Evolutionary conservation across 2,329 filamentous ascomycete species (phyloP).

Genomic region (Fusarium mexicanum): DNA sequence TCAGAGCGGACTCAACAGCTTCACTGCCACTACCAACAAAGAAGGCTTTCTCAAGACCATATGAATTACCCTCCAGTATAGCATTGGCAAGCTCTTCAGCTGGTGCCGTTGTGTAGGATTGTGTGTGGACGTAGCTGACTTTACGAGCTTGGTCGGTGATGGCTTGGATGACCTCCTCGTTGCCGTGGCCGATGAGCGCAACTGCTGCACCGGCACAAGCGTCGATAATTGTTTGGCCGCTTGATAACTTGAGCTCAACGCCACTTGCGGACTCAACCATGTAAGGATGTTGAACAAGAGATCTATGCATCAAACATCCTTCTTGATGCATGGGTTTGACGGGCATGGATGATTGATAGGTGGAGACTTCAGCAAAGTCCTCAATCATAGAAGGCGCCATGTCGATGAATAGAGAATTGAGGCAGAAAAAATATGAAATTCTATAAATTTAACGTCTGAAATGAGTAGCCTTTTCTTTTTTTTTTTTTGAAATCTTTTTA

Average conservation of each 20-base stretch:
- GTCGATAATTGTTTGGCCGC: constrained; percentile 8
- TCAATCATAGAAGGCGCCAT: constrained; percentile 3
- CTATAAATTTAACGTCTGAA: rapidly evolving
- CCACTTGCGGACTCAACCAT: constrained; percentile 6
- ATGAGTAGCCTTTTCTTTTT: rapidly evolving
- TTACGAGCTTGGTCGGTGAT: constrained; percentile 8
- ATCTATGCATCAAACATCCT: constrained; percentile 11
- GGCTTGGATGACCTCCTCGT: constrained; percentile 10
- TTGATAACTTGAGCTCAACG: neutral
- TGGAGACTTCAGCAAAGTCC: neutral
- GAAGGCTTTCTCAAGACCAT: constrained; percentile 38
- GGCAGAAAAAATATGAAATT: rapidly evolving
- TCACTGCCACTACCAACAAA: constrained; percentile 43
- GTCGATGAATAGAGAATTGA: rapidly evolving
- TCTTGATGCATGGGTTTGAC: constrained; percentile 1
- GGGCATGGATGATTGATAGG: neutral
- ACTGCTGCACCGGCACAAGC: constrained; percentile 11
- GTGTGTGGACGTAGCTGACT: constrained; percentile 19
- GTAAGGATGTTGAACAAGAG: constrained; percentile 13
- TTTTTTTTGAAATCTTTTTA: rapidly evolving
- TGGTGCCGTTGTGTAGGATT: constrained; percentile 14
- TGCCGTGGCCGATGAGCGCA: constrained; percentile 1
- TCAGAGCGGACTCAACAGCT: constrained; percentile 58
- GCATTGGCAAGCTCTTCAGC: constrained; percentile 2
- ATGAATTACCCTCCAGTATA: neutral